Percentiles rank a stretch among this genome's conserved stretches.
phyloP scores from a whole-genome alignment of 140 eudicot genomes.

The Erigeron philadelphicus region DNA sequence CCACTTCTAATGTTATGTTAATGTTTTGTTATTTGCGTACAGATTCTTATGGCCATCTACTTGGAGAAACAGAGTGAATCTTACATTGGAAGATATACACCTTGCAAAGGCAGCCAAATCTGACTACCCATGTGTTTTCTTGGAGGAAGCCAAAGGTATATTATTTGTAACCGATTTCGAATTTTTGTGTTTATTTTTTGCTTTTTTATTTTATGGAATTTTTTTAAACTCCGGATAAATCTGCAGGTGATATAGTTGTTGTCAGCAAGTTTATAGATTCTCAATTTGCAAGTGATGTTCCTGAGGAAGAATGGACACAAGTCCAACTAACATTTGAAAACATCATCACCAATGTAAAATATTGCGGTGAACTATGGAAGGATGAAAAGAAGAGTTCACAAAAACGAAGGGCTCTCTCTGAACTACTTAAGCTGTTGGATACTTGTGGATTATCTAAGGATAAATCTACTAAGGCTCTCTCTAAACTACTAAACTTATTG shows the following conservation, averaged over 20 bases:
- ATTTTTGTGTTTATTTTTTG: neutral
- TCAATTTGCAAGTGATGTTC: conserved; percentile 30
- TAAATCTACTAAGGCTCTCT: conserved; percentile 50
- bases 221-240: neutral
- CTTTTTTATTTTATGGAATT: conserved; percentile 8
- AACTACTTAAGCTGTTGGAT: conserved; percentile 61
- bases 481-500: conserved; percentile 60
- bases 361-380: conserved; percentile 56
- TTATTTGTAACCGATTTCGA: conserved; percentile 1
- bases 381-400: conserved; percentile 52
- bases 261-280: conserved; percentile 35
- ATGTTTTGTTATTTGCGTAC: conserved; percentile 15
- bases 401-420: conserved; percentile 65
- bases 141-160: conserved; percentile 41
- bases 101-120: conserved; percentile 12
- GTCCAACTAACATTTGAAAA: conserved; percentile 41
- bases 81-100: conserved; percentile 31
- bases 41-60: conserved; percentile 57
- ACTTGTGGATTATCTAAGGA: conserved; percentile 64
- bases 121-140: conserved; percentile 14
- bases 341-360: conserved; percentile 35
- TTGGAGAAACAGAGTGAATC: conserved; percentile 51
- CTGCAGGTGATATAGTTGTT: conserved; percentile 34
- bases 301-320: conserved; percentile 49
- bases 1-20: too few relatives aligned